phyloP scores from a whole-genome alignment of 2,329 filamentous ascomycete species.

The Trichophyton schoenleinii region DNA sequence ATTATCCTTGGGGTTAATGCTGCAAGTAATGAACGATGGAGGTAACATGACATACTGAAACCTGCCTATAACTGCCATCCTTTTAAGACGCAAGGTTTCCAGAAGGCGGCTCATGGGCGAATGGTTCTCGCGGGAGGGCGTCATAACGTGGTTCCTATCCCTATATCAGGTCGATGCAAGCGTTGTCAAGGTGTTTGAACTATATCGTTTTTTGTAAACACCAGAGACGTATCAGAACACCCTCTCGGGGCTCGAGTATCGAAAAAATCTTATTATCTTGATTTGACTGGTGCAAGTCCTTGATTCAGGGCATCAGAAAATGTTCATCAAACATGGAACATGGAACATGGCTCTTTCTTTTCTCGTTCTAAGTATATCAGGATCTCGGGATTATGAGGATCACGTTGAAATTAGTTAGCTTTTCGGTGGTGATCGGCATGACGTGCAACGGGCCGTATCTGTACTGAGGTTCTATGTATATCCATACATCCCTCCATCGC shows the following conservation, averaged over 20 bases:
- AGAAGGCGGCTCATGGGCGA: not conserved
- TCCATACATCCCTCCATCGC: not conserved
- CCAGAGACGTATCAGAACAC: not conserved
- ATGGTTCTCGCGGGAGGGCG: not conserved
- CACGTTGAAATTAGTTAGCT: not conserved
- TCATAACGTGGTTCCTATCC: not conserved
- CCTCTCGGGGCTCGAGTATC: not conserved
- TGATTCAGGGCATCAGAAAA: not conserved
- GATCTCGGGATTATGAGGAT: conserved; percentile 1
- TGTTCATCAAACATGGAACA: conserved; percentile 3
- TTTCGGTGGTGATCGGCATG: conserved; percentile 4
- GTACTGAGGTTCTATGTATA: not conserved
- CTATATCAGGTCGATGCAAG: not conserved
- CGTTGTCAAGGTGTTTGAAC: not conserved
- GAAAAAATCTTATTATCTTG: not conserved
- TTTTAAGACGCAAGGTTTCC: not conserved
- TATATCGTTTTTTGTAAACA: not conserved
- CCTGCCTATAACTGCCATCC: not conserved
- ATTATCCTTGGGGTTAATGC: conserved; percentile 1
- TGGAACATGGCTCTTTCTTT: not conserved
- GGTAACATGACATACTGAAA: conserved; percentile 2
- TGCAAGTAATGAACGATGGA: conserved; percentile 3
- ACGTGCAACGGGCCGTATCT: conserved; percentile 3
- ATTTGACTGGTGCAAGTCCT: not conserved
- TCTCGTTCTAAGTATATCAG: not conserved